A percentile compares a stretch with the other conserved stretches of the same genome.
These are phyloP conservation scores for Clitoria ternatea DNA, from an alignment of 306 rosid genomes.

Conservation along the genomic window DNA sequence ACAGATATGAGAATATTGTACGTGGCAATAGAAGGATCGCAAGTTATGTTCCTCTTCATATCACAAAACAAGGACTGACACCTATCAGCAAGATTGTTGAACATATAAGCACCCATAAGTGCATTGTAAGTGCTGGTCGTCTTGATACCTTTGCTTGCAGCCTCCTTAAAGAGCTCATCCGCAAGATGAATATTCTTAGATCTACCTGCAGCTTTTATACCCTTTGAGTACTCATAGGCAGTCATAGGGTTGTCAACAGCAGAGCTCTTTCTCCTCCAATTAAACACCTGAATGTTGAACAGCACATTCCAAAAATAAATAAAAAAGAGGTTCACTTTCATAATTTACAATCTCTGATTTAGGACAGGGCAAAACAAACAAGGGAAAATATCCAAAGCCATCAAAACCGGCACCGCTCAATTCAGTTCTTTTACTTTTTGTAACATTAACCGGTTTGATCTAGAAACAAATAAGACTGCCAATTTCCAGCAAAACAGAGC, in stretches of 20 bases:
- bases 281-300: constrained; percentile 48
- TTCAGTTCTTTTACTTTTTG: background rate
- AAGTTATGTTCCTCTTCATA: constrained; percentile 50
- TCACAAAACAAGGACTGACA: constrained; percentile 56
- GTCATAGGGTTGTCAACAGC: constrained; percentile 30
- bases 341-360: background rate
- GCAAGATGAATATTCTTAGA: constrained; percentile 52
- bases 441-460: background rate
- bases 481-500: too few relatives aligned
- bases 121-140: constrained; percentile 66
- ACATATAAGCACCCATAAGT: constrained; percentile 66
- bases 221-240: constrained; percentile 54
- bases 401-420: background rate
- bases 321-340: background rate
- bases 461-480: background rate
- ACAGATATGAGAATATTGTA: constrained; percentile 41
- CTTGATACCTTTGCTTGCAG: constrained; percentile 43
- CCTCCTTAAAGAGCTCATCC: constrained; percentile 52
- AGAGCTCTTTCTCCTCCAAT: constrained; percentile 53
- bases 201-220: constrained; percentile 61
- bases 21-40: constrained; percentile 44
- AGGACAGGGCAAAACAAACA: background rate
- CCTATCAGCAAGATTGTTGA: constrained; percentile 47
- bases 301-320: background rate
- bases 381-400: background rate